phyloP scores from a whole-genome alignment of 2,329 filamentous ascomycete genomes.

The Cladosporium sp. region DNA sequence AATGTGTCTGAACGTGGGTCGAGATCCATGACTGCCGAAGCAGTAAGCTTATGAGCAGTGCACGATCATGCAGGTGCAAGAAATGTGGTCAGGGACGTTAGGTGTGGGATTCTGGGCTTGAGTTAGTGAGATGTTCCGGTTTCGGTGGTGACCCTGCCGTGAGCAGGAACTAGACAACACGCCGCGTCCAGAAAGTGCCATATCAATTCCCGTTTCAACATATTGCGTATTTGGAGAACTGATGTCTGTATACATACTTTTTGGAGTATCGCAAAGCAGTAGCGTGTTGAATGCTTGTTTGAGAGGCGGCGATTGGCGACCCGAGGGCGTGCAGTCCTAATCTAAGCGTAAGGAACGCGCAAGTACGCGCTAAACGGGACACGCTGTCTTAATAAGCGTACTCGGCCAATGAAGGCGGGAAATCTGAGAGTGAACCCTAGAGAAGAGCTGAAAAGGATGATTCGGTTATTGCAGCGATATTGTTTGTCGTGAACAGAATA shows the following conservation, averaged over 20 bases:
- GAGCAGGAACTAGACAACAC: not conserved
- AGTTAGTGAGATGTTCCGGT: conserved; percentile 1
- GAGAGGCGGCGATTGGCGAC: not conserved
- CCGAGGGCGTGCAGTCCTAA: not conserved
- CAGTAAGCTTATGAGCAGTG: not conserved
- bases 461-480: not conserved
- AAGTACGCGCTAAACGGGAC: not conserved
- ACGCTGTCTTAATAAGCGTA: not conserved
- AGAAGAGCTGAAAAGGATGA: not conserved
- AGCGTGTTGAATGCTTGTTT: not conserved
- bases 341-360: not conserved
- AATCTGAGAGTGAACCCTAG: not conserved
- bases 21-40: conserved; percentile 13
- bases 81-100: not conserved
- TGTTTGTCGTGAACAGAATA: not conserved
- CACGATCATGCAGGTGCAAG: conserved; percentile 3
- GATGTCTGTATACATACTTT: not conserved
- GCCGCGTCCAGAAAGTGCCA: not conserved
- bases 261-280: not conserved
- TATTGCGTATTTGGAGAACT: not conserved
- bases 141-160: not conserved
- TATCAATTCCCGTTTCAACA: not conserved
- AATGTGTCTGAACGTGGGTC: conserved; percentile 24
- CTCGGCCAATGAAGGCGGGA: not conserved
- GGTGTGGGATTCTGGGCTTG: not conserved